Percentiles rank a stretch among this genome's conserved stretches.
Evolutionary conservation across 2,329 filamentous ascomycete genomes (phyloP).

Genomic region (Ophiocordyceps robertsii): DNA sequence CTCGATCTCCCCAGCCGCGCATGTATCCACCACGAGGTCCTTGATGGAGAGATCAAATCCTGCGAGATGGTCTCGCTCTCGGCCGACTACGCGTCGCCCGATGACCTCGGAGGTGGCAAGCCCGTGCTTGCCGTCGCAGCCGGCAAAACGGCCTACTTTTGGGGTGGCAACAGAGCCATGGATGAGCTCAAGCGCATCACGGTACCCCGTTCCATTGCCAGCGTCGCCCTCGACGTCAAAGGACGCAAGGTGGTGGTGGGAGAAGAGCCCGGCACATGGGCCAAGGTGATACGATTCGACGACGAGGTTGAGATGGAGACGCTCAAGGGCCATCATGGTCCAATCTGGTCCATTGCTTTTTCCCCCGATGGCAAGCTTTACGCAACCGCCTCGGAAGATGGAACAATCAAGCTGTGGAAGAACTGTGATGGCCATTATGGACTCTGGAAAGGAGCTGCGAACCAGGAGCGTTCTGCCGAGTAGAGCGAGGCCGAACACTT

Average conservation of each 20-base stretch:
- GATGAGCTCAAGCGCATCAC: constrained; percentile 64
- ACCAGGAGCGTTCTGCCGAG: constrained; percentile 18
- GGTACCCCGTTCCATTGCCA: constrained; percentile 76
- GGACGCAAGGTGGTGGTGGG: constrained; percentile 79
- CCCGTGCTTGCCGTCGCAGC: constrained; percentile 79
- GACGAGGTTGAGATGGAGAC: constrained; percentile 74
- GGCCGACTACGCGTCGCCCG: constrained; percentile 40
- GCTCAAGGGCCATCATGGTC: constrained; percentile 93
- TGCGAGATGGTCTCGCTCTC: constrained; percentile 75
- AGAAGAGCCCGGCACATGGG: constrained; percentile 87
- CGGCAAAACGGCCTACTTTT: constrained; percentile 91
- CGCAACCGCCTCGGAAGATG: constrained; percentile 91
- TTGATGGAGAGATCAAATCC: constrained; percentile 79
- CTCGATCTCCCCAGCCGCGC: constrained; percentile 72
- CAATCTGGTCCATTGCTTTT: constrained; percentile 92
- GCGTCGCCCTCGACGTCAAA: constrained; percentile 74
- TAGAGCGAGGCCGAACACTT: constrained; percentile 18
- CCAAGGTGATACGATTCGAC: constrained; percentile 85
- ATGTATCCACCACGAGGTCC: constrained; percentile 60
- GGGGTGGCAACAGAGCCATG: constrained; percentile 61
- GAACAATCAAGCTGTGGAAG: constrained; percentile 88
- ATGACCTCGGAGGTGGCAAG: constrained; percentile 51
- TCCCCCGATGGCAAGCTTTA: constrained; percentile 94
- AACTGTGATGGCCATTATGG: constrained; percentile 54
- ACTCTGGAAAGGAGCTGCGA: constrained; percentile 42